Percentiles rank a stretch among this genome's conserved stretches.
Conservation (phyloP, 768 basidiomycete species). For the Thelephora aurantiotincta region DNA sequence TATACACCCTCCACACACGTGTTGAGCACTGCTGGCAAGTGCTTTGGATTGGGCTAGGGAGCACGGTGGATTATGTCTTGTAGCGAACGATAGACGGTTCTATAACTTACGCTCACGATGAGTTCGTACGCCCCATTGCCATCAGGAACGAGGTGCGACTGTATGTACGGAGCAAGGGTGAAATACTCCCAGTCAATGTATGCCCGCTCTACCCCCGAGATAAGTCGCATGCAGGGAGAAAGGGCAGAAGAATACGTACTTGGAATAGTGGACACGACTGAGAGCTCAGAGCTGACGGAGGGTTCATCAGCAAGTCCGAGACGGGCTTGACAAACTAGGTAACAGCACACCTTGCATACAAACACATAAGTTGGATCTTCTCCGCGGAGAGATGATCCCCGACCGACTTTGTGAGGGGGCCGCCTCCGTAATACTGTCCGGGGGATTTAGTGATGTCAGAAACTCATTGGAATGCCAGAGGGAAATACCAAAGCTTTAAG, state of each 20-base stretch:
- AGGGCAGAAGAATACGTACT: background rate
- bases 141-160: slow-evolving; percentile 8
- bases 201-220: slow-evolving; percentile 4
- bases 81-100: background rate
- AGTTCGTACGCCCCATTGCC: slow-evolving; percentile 12
- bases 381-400: slow-evolving; percentile 6
- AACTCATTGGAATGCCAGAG: background rate
- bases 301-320: too few species aligned
- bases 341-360: slow-evolving; percentile 8
- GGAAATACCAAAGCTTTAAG: background rate
- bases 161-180: slow-evolving; percentile 6
- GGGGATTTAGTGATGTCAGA: background rate
- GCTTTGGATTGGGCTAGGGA: background rate
- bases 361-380: slow-evolving; percentile 4
- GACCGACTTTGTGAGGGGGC: slow-evolving; percentile 6
- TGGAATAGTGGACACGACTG: slow-evolving; percentile 1
- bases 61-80: background rate
- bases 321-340: too few species aligned
- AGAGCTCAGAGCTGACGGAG: slow-evolving; percentile 2
- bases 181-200: slow-evolving; percentile 14
- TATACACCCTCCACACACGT: slow-evolving; percentile 15
- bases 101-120: slow-evolving; percentile 9
- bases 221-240: background rate
- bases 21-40: slow-evolving; percentile 17
- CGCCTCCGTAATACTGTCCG: slow-evolving; percentile 9